phyloP scores from a whole-genome alignment of 139 green algal species.

The Limnomonas spitsbergensis region DNA sequence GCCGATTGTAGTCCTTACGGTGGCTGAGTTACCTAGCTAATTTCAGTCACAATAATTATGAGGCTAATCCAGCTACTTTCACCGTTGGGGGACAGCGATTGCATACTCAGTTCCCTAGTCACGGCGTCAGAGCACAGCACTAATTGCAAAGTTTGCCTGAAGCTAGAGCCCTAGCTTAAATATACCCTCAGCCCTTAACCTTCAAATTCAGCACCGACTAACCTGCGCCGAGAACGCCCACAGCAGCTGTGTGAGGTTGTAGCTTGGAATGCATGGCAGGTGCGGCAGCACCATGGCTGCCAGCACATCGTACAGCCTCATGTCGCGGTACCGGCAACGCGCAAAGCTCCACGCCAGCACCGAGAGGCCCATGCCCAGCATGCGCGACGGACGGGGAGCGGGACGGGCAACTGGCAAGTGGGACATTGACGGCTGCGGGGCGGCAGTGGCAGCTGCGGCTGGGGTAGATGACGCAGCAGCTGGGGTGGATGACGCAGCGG shows the following conservation, averaged over 20 bases:
- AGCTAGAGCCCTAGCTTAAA: no score
- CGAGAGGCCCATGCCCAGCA: constrained; percentile 1
- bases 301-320: constrained; percentile 11
- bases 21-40: no score
- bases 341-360: constrained; percentile 19
- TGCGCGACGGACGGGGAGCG: background rate
- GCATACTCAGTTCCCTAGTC: no score
- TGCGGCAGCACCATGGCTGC: constrained; percentile 6
- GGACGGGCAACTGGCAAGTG: background rate
- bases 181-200: no score
- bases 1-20: no score
- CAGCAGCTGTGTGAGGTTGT: constrained; percentile 35
- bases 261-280: background rate
- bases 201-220: no score
- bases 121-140: no score
- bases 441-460: background rate
- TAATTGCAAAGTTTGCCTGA: no score
- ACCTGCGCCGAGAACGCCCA: constrained; percentile 25
- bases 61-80: no score
- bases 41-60: no score
- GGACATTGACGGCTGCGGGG: background rate
- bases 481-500: background rate
- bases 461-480: background rate
- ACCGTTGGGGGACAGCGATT: no score
- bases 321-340: constrained; percentile 5